phyloP scores from a whole-genome alignment of 2,329 filamentous ascomycete species.

The Ophiostoma perfectum region DNA sequence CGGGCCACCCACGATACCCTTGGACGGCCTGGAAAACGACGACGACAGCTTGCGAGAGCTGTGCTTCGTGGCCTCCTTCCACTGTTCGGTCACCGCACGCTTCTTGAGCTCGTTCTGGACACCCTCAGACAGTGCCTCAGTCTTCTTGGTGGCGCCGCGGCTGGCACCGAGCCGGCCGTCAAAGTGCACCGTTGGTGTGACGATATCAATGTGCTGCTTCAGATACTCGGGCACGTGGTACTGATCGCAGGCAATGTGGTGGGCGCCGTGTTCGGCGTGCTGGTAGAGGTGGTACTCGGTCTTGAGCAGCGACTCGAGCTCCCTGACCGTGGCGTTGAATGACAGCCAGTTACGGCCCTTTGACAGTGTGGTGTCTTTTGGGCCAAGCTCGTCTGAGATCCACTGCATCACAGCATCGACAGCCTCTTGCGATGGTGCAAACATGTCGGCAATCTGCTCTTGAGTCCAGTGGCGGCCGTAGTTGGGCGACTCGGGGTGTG shows the following conservation, averaged over 20 bases:
- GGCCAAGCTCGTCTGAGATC: slow-evolving; percentile 44
- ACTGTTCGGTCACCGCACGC: slow-evolving; percentile 21
- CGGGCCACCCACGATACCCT: slow-evolving; percentile 32
- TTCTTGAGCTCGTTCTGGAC: slow-evolving; percentile 29
- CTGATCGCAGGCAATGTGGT: slow-evolving; percentile 39
- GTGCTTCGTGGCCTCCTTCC: not conserved
- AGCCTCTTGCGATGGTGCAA: slow-evolving; percentile 40
- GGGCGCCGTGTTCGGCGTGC: slow-evolving; percentile 35
- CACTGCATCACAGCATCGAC: slow-evolving; percentile 48
- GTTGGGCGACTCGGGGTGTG: slow-evolving; percentile 40
- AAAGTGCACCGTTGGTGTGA: slow-evolving; percentile 39
- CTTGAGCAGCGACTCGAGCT: slow-evolving; percentile 49
- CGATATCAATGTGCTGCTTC: slow-evolving; percentile 38
- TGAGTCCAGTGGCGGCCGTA: slow-evolving; percentile 46
- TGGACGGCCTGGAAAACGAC: slow-evolving; percentile 23
- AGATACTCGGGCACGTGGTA: slow-evolving; percentile 39
- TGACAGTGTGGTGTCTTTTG: slow-evolving; percentile 44
- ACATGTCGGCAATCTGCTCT: slow-evolving; percentile 40
- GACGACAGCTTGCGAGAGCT: not conserved
- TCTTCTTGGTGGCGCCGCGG: slow-evolving; percentile 25
- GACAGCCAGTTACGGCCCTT: slow-evolving; percentile 49
- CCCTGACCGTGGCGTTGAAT: slow-evolving; percentile 49
- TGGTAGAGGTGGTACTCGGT: slow-evolving; percentile 49
- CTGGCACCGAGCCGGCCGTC: slow-evolving; percentile 33
- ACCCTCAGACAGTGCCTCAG: slow-evolving; percentile 28